These are phyloP conservation scores for Cutaneotrichosporon cavernicola DNA, from an alignment of 1,284 basidiomycete genomes.

Conservation along the genomic window DNA sequence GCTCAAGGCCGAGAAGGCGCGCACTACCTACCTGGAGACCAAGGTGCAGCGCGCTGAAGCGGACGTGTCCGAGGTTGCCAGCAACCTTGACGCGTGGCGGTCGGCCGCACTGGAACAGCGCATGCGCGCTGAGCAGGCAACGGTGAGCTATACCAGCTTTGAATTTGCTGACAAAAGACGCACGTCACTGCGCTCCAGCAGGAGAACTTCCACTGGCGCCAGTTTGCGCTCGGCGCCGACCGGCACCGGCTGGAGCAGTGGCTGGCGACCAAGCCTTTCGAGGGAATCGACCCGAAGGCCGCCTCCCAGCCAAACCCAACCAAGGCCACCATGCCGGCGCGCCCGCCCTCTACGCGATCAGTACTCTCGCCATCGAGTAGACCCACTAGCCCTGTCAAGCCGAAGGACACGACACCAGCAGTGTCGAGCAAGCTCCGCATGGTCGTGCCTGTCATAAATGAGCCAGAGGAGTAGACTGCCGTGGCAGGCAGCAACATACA, in stretches of 20 bases:
- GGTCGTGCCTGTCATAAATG: constrained; percentile 8
- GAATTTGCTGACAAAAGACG: constrained; percentile 9
- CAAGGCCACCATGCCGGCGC: not conserved
- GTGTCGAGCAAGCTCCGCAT: constrained; percentile 8
- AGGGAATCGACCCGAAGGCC: constrained; percentile 12
- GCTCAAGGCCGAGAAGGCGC: constrained; percentile 25
- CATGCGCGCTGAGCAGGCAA: constrained; percentile 21
- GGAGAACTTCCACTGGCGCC: constrained; percentile 30
- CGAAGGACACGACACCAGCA: constrained; percentile 3
- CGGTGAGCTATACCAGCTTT: constrained; percentile 8
- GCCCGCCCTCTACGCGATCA: not conserved
- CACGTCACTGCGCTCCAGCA: constrained; percentile 25
- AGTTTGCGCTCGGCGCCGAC: constrained; percentile 29
- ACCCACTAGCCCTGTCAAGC: not conserved
- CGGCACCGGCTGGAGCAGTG: constrained; percentile 23
- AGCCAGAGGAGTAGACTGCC: not conserved
- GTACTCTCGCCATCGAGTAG: constrained; percentile 1
- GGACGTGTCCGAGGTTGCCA: constrained; percentile 17
- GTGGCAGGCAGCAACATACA: not conserved
- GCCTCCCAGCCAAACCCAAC: not conserved
- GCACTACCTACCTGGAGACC: constrained; percentile 23
- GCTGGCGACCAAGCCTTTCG: constrained; percentile 22
- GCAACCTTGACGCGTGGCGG: constrained; percentile 25
- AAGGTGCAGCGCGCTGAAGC: constrained; percentile 17
- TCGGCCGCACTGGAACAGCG: constrained; percentile 24